Base-by-base conservation (phyloP, 2,329 filamentous ascomycete genomes). In the Domatiomyces catenatus region DNA sequence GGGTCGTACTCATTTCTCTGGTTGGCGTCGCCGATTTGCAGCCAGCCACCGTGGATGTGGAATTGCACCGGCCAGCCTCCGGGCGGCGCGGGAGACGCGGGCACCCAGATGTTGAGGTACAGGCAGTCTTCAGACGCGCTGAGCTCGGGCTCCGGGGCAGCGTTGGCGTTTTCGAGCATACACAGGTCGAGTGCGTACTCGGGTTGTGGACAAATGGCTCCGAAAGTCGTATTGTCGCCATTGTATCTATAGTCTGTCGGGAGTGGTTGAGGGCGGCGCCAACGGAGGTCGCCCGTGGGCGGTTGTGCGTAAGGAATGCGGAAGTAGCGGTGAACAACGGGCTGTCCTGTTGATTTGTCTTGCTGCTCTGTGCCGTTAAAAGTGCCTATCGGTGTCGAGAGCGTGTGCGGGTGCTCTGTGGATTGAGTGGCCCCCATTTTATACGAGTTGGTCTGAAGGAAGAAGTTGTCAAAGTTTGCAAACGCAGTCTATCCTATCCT, bases 61-160 rank as follows among this genome's bases (percentile, higher is more conserved):
- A 64, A 56, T 46, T 64, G 59, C 5, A 65, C 63, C 0, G 63
- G 63, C 61, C 62, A 65, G 48, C 60, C 63, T 22, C 49, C 51
- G 7, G 53, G 43, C 2, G 56, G 48, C 0, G 56, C 48, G 2
- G 56, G 46, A 24, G 59, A 42, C 3, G 66, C 63, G 0, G 72
- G 72, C 0, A 67, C 67, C 70, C 70, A 75, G 52, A 75, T 66
- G 50, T 75, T 75, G 45, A 71, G 62, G 39, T 68, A 68, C 42
- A 75, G 61, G 46, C 73, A 75, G 57, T 75, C 73, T 52, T 75
- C 73, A 15, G 64, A 64, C 51, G 66, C 68, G 4, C 50, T 48
- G 3, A 62, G 59, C 5, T 58, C 49, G 2, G 59, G 54, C 5
- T 54, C 58, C 1, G 55, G 52, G 7, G 56, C 60, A 59, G 54